Evolutionary conservation across 1,284 basidiomycete species (phyloP).

Genomic region (Cryptococcus sp.): DNA sequence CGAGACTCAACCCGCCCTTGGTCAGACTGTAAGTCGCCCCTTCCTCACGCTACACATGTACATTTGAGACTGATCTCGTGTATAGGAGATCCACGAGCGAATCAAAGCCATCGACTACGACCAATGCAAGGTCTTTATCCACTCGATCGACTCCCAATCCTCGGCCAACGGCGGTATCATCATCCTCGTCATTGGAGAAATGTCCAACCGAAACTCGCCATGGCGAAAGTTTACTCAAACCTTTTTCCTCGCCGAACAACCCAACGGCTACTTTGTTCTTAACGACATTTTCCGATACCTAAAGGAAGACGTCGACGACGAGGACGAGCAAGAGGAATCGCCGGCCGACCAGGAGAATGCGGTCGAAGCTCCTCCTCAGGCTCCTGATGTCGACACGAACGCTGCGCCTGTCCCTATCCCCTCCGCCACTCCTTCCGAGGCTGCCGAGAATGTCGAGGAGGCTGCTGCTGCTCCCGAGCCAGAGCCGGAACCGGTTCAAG

Average conservation of each 20-base stretch:
- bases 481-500: slow-evolving; percentile 42
- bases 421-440: slow-evolving; percentile 24
- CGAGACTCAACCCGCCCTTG: slow-evolving; percentile 74
- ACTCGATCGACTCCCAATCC: slow-evolving; percentile 88
- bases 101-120: slow-evolving; percentile 89
- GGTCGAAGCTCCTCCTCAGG: slow-evolving; percentile 21
- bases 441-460: slow-evolving; percentile 22
- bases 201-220: slow-evolving; percentile 78
- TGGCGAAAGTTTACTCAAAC: slow-evolving; percentile 99
- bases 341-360: slow-evolving; percentile 22
- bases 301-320: slow-evolving; percentile 83
- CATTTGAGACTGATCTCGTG: slow-evolving; percentile 5
- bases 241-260: slow-evolving; percentile 99
- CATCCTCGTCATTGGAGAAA: slow-evolving; percentile 98
- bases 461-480: slow-evolving; percentile 22
- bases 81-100: slow-evolving; percentile 92
- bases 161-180: slow-evolving; percentile 94
- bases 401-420: slow-evolving; percentile 45
- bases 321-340: slow-evolving; percentile 52
- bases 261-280: slow-evolving; percentile 97
- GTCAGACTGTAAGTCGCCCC: slow-evolving; percentile 68
- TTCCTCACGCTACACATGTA: neutral
- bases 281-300: slow-evolving; percentile 99
- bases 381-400: slow-evolving; percentile 33
- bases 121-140: slow-evolving; percentile 97